Percentiles rank a stretch among this genome's conserved stretches.
Evolutionary conservation across 225 moss, liverwort and hornwort species (phyloP).

Genomic region (Anthoceros angustus): DNA sequence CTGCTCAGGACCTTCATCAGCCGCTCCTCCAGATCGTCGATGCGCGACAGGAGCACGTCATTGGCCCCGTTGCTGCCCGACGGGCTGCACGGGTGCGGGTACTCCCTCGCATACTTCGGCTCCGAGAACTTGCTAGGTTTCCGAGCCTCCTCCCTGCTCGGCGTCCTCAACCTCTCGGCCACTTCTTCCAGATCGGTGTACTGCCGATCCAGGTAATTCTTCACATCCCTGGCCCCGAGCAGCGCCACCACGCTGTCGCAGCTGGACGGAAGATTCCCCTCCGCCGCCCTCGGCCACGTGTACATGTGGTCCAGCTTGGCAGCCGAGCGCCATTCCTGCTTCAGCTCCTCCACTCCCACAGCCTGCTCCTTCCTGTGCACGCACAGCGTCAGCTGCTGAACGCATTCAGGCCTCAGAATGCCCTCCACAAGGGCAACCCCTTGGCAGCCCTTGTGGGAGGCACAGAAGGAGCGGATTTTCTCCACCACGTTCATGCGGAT

Average conservation of each 20-base stretch:
- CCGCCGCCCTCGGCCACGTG: conserved; percentile 2
- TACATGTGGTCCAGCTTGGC: background rate
- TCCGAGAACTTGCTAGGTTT: background rate
- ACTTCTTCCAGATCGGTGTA: background rate
- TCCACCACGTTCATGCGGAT: conserved; percentile 5
- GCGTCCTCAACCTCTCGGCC: background rate
- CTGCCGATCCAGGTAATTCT: background rate
- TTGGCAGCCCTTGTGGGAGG: conserved; percentile 16
- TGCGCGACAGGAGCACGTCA: background rate
- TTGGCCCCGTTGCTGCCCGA: background rate
- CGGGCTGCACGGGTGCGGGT: background rate
- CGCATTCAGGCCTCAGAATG: conserved; percentile 19
- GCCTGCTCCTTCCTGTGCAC: conserved; percentile 17
- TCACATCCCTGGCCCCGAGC: background rate
- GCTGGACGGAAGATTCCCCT: background rate
- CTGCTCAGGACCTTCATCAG: background rate
- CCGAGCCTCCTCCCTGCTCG: background rate
- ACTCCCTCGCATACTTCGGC: background rate
- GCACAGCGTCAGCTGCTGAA: conserved; percentile 9
- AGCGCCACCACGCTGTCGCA: background rate
- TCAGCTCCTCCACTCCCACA: conserved; percentile 14
- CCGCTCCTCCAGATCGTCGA: background rate
- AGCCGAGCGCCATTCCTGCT: background rate
- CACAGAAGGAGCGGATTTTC: conserved; percentile 12
- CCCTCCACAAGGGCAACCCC: conserved; percentile 19